Evolutionary conservation across 108 stramenopile genomes (phyloP).

Genomic region (Phaeodactylum tricornutum): DNA sequence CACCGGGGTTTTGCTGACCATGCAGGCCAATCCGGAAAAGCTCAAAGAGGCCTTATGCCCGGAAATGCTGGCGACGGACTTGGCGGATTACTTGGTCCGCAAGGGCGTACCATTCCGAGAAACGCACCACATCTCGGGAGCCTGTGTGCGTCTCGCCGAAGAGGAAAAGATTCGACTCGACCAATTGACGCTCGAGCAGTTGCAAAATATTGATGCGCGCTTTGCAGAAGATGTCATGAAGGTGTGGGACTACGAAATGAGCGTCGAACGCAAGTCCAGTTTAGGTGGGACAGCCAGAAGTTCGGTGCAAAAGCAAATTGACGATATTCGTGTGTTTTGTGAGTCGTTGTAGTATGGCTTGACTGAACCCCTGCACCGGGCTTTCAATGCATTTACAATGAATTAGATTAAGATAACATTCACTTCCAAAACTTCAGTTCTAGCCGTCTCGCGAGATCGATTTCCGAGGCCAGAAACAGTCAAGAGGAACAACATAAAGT

Average conservation of each 20-base stretch:
- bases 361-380: slow-evolving; percentile 1
- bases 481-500: too few species aligned
- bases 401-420: slow-evolving; percentile 10
- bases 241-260: slow-evolving; percentile 85
- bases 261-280: slow-evolving; percentile 83
- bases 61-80: slow-evolving; percentile 99
- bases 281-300: slow-evolving; percentile 75
- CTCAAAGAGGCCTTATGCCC: slow-evolving; percentile 83
- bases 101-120: slow-evolving; percentile 99
- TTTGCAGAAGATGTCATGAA: slow-evolving; percentile 81
- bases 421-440: slow-evolving; percentile 14
- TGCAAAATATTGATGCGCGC: slow-evolving; percentile 73
- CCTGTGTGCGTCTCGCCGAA: slow-evolving; percentile 81
- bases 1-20: slow-evolving; percentile 91
- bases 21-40: slow-evolving; percentile 86
- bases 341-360: slow-evolving; percentile 5
- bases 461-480: too few species aligned
- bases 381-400: slow-evolving; percentile 1
- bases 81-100: slow-evolving; percentile 98
- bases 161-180: slow-evolving; percentile 68
- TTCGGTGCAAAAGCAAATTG: slow-evolving; percentile 70
- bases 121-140: slow-evolving; percentile 97
- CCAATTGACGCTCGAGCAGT: slow-evolving; percentile 70
- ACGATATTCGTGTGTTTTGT: slow-evolving; percentile 59
- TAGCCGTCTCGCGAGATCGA: slow-evolving; percentile 2